These are phyloP conservation scores for Cicer pinnatifidum DNA, from an alignment of 306 rosid species.

Conservation along the genomic window DNA sequence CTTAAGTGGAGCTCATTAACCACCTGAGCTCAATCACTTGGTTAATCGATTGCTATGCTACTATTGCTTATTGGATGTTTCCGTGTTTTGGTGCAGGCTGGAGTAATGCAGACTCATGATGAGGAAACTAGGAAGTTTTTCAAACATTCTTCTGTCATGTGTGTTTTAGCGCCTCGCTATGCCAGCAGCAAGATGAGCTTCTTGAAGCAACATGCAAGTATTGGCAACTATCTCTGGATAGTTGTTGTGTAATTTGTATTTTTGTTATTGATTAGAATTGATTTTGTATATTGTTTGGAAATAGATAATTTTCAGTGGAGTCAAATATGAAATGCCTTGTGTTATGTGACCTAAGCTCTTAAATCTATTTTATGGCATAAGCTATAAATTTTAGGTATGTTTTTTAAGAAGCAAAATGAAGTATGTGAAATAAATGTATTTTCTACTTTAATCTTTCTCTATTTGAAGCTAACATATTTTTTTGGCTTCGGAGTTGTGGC, in stretches of 20 bases:
- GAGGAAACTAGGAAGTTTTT: conserved; percentile 85
- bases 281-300: conserved; percentile 47
- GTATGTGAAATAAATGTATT: conserved; percentile 21
- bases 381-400: conserved; percentile 46
- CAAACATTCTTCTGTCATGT: conserved; percentile 89
- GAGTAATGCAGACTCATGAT: conserved; percentile 91
- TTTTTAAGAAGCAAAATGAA: conserved; percentile 44
- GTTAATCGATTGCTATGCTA: not conserved
- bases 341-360: conserved; percentile 47
- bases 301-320: conserved; percentile 46
- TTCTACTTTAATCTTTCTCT: conserved; percentile 5
- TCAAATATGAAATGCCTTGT: conserved; percentile 47
- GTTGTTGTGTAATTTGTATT: not conserved
- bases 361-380: conserved; percentile 19
- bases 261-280: conserved; percentile 36
- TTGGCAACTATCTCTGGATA: conserved; percentile 50
- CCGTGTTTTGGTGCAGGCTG: conserved; percentile 59
- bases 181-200: conserved; percentile 77
- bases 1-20: too few relatives aligned
- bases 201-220: conserved; percentile 76
- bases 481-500: conserved; percentile 16
- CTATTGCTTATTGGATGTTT: conserved; percentile 3
- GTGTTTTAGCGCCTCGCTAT: conserved; percentile 83
- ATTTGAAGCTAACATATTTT: conserved; percentile 19
- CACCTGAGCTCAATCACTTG: too few relatives aligned